Conservation (phyloP, 305 asterid species). For the Fraxinus sp. region DNA sequence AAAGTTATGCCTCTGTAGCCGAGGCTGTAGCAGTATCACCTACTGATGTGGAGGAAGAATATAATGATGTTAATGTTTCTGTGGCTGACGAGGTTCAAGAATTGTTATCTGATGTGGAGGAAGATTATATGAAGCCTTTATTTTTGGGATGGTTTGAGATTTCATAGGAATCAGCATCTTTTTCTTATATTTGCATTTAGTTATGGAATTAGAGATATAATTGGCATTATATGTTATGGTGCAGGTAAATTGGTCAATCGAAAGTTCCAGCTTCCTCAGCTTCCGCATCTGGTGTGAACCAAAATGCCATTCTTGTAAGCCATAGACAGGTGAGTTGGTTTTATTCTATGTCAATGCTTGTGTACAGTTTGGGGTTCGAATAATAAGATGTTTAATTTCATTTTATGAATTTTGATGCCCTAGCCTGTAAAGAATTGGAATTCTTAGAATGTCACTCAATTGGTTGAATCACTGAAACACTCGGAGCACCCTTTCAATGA, state of each 20-base stretch:
- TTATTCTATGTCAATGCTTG: slow-evolving; percentile 4
- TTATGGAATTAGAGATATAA: neutral
- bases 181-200: neutral
- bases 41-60: no score
- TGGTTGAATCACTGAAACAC: neutral
- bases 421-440: no score
- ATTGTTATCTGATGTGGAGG: no score
- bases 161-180: neutral
- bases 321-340: slow-evolving; percentile 69
- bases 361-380: neutral
- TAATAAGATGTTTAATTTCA: no score
- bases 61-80: no score
- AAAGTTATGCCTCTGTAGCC: no score
- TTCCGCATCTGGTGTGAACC: slow-evolving; percentile 53
- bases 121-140: no score
- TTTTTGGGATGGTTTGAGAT: no score
- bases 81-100: no score
- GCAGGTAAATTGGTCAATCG: slow-evolving; percentile 40
- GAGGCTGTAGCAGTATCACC: no score
- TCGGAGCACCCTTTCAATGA: neutral
- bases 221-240: neutral
- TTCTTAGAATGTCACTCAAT: neutral
- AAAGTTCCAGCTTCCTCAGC: slow-evolving; percentile 55
- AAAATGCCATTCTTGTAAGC: slow-evolving; percentile 89
- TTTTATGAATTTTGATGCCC: no score